Evolutionary conservation across 2,329 filamentous ascomycete genomes (phyloP).

Genomic region (Ceratocystis ficicola): DNA sequence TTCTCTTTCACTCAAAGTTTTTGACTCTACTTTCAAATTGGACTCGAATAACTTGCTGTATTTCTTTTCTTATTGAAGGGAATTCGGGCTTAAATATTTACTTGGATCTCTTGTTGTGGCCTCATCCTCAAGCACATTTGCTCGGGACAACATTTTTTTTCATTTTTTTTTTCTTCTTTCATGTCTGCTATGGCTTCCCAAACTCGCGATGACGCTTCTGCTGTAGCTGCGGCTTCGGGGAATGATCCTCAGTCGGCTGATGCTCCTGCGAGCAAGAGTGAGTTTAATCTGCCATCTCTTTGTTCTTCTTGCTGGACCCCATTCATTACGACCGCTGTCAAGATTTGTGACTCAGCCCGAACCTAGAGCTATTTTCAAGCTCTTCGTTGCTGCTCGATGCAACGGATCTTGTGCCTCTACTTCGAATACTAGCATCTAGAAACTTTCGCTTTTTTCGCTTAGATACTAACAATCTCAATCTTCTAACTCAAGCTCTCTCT

Average conservation of each 20-base stretch:
- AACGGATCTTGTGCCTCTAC: background rate
- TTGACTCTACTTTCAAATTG: background rate
- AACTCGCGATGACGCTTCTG: conserved; percentile 11
- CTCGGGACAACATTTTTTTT: background rate
- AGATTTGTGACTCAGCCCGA: background rate
- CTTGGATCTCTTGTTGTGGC: background rate
- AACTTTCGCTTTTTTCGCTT: background rate
- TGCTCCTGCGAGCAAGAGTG: conserved; percentile 14
- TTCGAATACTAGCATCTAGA: background rate
- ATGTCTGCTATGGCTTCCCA: conserved; percentile 6
- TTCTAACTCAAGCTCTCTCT: background rate
- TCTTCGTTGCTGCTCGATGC: background rate
- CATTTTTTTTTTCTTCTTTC: background rate
- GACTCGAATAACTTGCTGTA: background rate
- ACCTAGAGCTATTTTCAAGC: background rate
- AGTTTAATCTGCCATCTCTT: conserved; percentile 3
- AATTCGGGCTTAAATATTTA: background rate
- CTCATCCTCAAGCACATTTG: background rate
- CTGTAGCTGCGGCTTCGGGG: background rate
- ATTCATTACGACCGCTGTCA: background rate
- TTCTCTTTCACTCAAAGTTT: background rate
- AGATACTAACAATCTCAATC: background rate
- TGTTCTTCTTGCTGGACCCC: background rate
- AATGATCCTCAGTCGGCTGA: background rate
- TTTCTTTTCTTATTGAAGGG: background rate